Evolutionary conservation across 2,329 filamentous ascomycete genomes (phyloP).

Genomic region (Onygenales sp.): DNA sequence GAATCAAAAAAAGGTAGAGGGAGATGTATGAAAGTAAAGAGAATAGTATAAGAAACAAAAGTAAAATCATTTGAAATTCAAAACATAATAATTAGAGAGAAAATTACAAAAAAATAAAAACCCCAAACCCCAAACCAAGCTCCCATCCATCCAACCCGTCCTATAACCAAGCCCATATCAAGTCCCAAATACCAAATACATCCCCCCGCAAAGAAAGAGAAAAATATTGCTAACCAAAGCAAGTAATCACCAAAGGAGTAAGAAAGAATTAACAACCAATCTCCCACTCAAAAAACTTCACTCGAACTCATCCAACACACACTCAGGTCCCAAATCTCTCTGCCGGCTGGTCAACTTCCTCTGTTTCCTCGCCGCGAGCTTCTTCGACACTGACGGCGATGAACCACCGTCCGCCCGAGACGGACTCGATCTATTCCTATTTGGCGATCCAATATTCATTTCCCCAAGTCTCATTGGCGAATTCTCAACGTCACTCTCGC

Average conservation of each 20-base stretch:
- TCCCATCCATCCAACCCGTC: not conserved
- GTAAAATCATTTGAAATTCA: not conserved
- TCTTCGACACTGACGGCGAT: conserved; percentile 16
- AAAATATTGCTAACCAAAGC: conserved; percentile 9
- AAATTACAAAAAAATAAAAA: not conserved
- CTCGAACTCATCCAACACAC: conserved; percentile 28
- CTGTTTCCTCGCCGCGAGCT: conserved; percentile 27
- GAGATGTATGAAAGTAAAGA: no score
- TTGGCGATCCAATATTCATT: conserved; percentile 24
- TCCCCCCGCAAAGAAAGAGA: not conserved
- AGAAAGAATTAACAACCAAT: not conserved
- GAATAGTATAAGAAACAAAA: no score
- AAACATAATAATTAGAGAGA: not conserved
- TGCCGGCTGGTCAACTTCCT: conserved; percentile 39
- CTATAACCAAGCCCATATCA: not conserved
- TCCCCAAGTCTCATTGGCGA: conserved; percentile 28
- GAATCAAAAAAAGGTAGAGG: no score
- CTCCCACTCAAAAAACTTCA: not conserved
- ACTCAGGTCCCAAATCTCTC: conserved; percentile 38
- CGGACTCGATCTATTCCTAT: conserved; percentile 5
- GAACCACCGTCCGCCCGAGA: conserved; percentile 15
- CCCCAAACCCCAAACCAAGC: not conserved
- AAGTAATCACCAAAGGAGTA: not conserved
- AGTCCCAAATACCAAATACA: not conserved
- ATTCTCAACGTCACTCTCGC: conserved; percentile 32